These are phyloP conservation scores for Sporothrix protearum DNA, from an alignment of 2,329 filamentous ascomycete species.

Conservation along the genomic window DNA sequence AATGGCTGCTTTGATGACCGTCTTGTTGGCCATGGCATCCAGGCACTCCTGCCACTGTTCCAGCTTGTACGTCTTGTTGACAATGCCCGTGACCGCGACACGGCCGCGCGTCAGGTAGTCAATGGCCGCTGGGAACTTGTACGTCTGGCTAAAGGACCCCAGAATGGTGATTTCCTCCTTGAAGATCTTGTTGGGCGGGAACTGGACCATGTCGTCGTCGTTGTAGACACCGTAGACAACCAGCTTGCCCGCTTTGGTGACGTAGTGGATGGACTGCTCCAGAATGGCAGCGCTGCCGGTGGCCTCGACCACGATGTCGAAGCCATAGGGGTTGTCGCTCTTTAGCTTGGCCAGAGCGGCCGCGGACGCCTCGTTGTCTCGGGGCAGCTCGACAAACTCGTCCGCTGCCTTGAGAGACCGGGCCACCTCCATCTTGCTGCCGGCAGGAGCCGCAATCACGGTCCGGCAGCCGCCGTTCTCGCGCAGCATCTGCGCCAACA, in stretches of 20 bases:
- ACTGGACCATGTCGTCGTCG: constrained; percentile 58
- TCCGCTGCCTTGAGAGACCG: constrained; percentile 54
- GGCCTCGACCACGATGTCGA: constrained; percentile 68
- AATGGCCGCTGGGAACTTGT: constrained; percentile 60
- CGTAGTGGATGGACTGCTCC: constrained; percentile 68
- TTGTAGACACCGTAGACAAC: constrained; percentile 69
- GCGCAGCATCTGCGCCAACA: constrained; percentile 41
- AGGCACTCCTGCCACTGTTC: constrained; percentile 69
- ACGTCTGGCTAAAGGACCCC: constrained; percentile 69
- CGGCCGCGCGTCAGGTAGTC: constrained; percentile 57
- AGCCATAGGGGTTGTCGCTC: constrained; percentile 65
- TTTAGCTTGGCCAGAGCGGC: constrained; percentile 54
- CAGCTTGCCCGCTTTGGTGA: constrained; percentile 66
- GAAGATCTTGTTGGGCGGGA: constrained; percentile 70
- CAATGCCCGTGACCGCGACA: constrained; percentile 63
- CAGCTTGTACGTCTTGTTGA: constrained; percentile 67
- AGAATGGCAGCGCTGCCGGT: constrained; percentile 67
- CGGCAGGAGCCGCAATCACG: constrained; percentile 64
- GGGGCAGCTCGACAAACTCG: constrained; percentile 52
- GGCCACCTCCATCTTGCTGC: constrained; percentile 68
- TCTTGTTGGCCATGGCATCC: constrained; percentile 68
- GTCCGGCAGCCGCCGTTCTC: constrained; percentile 51
- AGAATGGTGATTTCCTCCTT: constrained; percentile 67
- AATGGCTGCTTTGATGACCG: constrained; percentile 70
- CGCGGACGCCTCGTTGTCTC: constrained; percentile 53